phyloP scores from a whole-genome alignment of 2,329 filamentous ascomycete species.

The Coleophoma cylindrospora region DNA sequence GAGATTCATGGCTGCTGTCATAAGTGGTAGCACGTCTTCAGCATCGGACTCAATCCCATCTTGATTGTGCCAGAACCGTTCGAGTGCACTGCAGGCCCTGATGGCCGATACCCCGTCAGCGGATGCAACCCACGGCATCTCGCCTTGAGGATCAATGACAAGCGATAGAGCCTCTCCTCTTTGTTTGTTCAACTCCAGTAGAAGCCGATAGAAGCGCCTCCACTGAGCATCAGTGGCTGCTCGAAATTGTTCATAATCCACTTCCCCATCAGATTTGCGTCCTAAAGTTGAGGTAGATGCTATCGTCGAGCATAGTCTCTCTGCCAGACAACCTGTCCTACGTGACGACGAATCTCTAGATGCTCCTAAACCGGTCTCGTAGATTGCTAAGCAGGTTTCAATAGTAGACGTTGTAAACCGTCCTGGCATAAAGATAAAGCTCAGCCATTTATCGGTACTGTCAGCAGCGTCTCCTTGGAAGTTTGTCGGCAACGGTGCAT shows the following conservation, averaged over 20 bases:
- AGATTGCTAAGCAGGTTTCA: conserved; percentile 78
- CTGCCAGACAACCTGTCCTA: conserved; percentile 57
- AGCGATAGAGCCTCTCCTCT: conserved; percentile 78
- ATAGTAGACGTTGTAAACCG: conserved; percentile 75
- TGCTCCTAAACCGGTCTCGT: conserved; percentile 57
- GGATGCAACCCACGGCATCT: conserved; percentile 78
- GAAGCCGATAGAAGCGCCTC: conserved; percentile 82
- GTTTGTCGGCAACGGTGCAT: conserved; percentile 50
- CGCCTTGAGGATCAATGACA: conserved; percentile 63
- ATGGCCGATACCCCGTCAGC: conserved; percentile 78
- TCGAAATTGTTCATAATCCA: conserved; percentile 74
- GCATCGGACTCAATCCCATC: conserved; percentile 41
- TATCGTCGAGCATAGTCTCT: conserved; percentile 71
- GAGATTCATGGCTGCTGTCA: conserved; percentile 67
- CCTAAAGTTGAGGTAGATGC: conserved; percentile 63
- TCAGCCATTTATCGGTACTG: conserved; percentile 78
- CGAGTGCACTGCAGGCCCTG: conserved; percentile 72
- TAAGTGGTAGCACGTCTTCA: conserved; percentile 52
- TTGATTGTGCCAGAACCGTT: conserved; percentile 70
- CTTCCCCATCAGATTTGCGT: conserved; percentile 54
- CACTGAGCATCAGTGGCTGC: conserved; percentile 76
- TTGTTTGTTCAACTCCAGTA: conserved; percentile 81
- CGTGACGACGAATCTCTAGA: conserved; percentile 33
- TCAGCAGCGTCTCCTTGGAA: conserved; percentile 62
- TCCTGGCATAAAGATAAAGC: conserved; percentile 77